Evolutionary conservation across 345 rosid genomes (phyloP).

Genomic region (Populus nigra): DNA sequence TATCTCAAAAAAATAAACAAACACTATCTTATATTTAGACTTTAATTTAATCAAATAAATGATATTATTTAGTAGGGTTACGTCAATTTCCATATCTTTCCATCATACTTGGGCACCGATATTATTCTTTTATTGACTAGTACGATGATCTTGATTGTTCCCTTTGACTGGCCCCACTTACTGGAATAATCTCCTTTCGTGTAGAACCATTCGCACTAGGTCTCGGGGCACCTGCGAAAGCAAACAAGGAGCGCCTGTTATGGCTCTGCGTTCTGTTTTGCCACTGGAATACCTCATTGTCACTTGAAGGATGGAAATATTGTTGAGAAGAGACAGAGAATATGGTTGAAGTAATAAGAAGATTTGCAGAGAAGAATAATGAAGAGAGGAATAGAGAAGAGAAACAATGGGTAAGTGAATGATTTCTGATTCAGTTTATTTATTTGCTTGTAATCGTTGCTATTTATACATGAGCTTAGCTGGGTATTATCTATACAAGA

Average conservation of each 20-base stretch:
- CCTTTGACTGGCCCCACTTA: neutral
- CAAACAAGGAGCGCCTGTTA: conserved; percentile 4
- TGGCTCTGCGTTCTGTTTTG: conserved; percentile 3
- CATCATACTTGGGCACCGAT: neutral
- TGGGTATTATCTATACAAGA: too few species aligned
- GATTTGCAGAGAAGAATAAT: too few species aligned
- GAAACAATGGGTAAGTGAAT: too few species aligned
- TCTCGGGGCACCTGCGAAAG: conserved; percentile 14
- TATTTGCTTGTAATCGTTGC: too few species aligned
- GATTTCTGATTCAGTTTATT: too few species aligned
- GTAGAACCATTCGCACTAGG: conserved; percentile 3
- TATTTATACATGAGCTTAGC: too few species aligned
- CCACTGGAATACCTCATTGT: conserved; percentile 12
- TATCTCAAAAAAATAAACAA: too few species aligned
- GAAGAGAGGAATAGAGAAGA: too few species aligned
- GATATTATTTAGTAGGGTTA: neutral
- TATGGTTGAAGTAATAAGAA: too few species aligned
- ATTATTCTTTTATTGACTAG: neutral
- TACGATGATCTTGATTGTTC: neutral
- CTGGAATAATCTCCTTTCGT: conserved; percentile 6
- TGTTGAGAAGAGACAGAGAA: too few species aligned
- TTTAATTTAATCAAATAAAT: neutral
- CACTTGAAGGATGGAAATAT: conserved; percentile 19
- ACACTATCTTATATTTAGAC: too few species aligned
- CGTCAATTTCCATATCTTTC: neutral